Base-by-base conservation (phyloP, 2,329 filamentous ascomycete genomes). In the Tetracladium maxilliforme region DNA sequence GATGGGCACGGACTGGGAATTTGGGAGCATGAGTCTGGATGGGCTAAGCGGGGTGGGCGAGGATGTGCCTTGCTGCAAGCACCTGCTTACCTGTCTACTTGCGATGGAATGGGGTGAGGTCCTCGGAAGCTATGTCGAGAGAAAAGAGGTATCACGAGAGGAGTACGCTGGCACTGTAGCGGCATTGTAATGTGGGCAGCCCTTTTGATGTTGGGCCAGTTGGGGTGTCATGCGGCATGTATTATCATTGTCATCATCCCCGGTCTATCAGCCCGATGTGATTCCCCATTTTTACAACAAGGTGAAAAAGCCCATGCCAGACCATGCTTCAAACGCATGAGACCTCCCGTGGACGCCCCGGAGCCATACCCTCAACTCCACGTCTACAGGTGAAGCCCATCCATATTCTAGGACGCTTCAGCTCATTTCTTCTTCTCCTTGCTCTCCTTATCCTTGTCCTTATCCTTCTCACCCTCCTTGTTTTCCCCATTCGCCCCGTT, bases 161-260 rank as follows among this genome's bases (percentile, higher is more conserved):
- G 80, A 87, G 48, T 59, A 81, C 47, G 83, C 74, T 10, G 84
- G 79, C n/a, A n/a, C n/a, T n/a, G n/a, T n/a, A n/a, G n/a, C n/a
- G n/a, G n/a, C n/a, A n/a, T n/a, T n/a, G n/a, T n/a, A n/a, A n/a
- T n/a, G n/a, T n/a, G n/a, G n/a, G n/a, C n/a, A n/a, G n/a, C n/a
- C n/a, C n/a, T n/a, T n/a, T n/a, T n/a, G n/a, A n/a, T n/a, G n/a
- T n/a, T n/a, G n/a, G n/a, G n/a, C n/a, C n/a, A n/a, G n/a, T n/a
- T n/a, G n/a, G n/a, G n/a, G n/a, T n/a, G n/a, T n/a, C n/a, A n/a
- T n/a, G n/a, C n/a, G n/a, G n/a, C n/a, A n/a, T n/a, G n/a, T n/a
- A n/a, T n/a, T n/a, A n/a, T n/a, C n/a, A n/a, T n/a, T n/a, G n/a
- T n/a, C n/a, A n/a, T n/a, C n/a, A n/a, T n/a, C n/a, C n/a, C n/a